These are phyloP conservation scores for Kluyveromyces marxianus DNA, from an alignment of 1,139 yeast genomes.

Conservation along the genomic window DNA sequence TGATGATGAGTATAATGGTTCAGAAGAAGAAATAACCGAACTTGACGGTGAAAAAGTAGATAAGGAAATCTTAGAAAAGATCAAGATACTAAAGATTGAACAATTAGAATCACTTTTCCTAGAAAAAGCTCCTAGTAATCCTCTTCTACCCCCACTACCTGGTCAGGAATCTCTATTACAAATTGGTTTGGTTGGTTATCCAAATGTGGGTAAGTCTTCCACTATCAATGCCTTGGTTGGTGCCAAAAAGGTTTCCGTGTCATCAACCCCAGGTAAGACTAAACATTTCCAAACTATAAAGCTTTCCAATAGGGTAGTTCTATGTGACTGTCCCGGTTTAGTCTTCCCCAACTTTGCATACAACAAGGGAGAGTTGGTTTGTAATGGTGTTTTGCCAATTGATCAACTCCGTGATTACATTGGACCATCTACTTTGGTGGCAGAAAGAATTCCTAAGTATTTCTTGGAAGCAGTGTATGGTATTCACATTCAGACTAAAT, in stretches of 20 bases:
- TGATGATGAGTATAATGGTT: constrained; percentile 6
- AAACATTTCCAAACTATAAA: constrained; percentile 97
- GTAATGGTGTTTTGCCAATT: constrained; percentile 96
- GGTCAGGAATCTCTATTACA: constrained; percentile 58
- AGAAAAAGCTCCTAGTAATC: constrained; percentile 65
- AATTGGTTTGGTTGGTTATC: constrained; percentile 95
- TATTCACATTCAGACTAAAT: constrained; percentile 71
- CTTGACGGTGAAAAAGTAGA: constrained; percentile 33
- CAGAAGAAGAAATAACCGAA: constrained; percentile 29
- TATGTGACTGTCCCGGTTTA: constrained; percentile 98
- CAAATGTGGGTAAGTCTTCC: constrained; percentile 94
- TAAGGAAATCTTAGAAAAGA: constrained; percentile 38
- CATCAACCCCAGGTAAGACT: constrained; percentile 98
- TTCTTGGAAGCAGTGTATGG: constrained; percentile 91
- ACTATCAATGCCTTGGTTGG: constrained; percentile 95
- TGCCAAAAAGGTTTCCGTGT: constrained; percentile 92
- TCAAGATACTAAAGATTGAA: constrained; percentile 69
- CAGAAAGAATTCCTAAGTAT: constrained; percentile 82
- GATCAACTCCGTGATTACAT: constrained; percentile 92
- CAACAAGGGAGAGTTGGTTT: constrained; percentile 92
- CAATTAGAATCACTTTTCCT: constrained; percentile 79
- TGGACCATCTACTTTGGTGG: constrained; percentile 83
- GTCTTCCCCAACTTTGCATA: constrained; percentile 98
- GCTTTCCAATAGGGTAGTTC: constrained; percentile 69
- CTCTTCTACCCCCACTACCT: constrained; percentile 46